Conservation (phyloP, 495 filamentous ascomycete species). For the Lophiostoma macrostomum region DNA sequence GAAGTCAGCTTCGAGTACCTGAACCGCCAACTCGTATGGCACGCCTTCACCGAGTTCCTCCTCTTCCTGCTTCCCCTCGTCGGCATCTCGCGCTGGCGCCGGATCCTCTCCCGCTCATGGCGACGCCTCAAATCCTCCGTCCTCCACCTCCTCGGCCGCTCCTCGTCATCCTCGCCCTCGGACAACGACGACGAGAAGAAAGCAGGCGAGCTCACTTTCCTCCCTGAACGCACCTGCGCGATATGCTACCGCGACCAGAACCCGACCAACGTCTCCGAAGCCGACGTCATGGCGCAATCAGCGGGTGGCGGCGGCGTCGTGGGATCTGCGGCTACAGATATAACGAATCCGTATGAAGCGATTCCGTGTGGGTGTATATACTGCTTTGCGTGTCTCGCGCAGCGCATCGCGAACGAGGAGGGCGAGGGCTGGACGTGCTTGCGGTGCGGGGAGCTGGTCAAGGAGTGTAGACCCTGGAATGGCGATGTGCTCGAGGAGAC, state of each 20-base stretch:
- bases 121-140: slow-evolving; percentile 67
- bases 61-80: slow-evolving; percentile 93
- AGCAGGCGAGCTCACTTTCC: slow-evolving; percentile 72
- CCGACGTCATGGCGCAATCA: slow-evolving; percentile 57
- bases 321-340: slow-evolving; percentile 87
- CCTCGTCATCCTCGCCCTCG: slow-evolving; percentile 38
- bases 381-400: slow-evolving; percentile 95
- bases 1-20: slow-evolving; percentile 97
- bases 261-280: slow-evolving; percentile 54
- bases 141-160: slow-evolving; percentile 43
- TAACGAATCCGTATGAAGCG: slow-evolving; percentile 94
- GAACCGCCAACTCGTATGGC: slow-evolving; percentile 97
- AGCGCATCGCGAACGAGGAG: slow-evolving; percentile 84
- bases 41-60: slow-evolving; percentile 97
- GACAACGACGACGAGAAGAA: slow-evolving; percentile 52
- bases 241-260: slow-evolving; percentile 96
- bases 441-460: slow-evolving; percentile 79
- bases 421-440: slow-evolving; percentile 96
- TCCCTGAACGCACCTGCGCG: slow-evolving; percentile 94
- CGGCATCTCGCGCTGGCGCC: slow-evolving; percentile 85
- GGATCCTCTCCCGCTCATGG: slow-evolving; percentile 83
- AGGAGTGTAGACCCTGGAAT: slow-evolving; percentile 88
- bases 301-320: slow-evolving; percentile 67
- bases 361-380: slow-evolving; percentile 90
- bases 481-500: slow-evolving; percentile 65